Evolutionary conservation across 257 asterid species (phyloP).

Genomic region (Solanum pimpinellifolium): DNA sequence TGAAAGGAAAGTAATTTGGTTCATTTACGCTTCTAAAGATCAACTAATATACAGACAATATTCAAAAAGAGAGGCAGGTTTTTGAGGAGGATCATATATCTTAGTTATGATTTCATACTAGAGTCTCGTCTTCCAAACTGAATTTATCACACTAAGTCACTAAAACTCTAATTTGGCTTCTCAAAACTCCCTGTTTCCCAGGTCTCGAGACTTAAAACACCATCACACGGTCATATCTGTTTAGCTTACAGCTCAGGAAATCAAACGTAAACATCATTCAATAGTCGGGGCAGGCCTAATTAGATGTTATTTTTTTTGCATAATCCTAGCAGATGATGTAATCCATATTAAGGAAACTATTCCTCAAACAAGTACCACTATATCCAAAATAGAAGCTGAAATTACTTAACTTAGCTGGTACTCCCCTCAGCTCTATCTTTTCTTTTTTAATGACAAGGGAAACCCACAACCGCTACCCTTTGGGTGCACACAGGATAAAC

Average conservation of each 20-base stretch:
- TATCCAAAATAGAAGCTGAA: neutral
- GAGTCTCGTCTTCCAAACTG: neutral
- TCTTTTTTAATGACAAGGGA: too few species aligned
- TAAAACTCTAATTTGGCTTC: neutral
- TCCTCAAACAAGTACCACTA: neutral
- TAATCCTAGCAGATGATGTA: neutral
- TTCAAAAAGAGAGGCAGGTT: neutral
- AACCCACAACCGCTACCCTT: too few species aligned
- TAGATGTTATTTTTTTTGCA: neutral
- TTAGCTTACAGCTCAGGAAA: neutral
- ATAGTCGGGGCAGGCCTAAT: neutral
- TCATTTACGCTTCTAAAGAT: neutral
- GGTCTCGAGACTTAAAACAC: neutral
- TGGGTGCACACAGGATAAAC: too few species aligned
- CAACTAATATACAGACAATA: neutral
- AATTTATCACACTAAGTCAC: neutral
- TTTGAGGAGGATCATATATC: neutral
- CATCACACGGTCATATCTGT: neutral
- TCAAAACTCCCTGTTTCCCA: neutral
- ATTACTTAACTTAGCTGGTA: neutral
- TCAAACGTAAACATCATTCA: neutral
- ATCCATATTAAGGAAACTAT: neutral
- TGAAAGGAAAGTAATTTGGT: neutral
- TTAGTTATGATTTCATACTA: neutral
- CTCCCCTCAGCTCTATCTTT: neutral